Percentiles rank a stretch among this genome's conserved stretches.
These are phyloP conservation scores for Podaxis sp. DNA, from an alignment of 768 basidiomycete species.

Conservation along the genomic window DNA sequence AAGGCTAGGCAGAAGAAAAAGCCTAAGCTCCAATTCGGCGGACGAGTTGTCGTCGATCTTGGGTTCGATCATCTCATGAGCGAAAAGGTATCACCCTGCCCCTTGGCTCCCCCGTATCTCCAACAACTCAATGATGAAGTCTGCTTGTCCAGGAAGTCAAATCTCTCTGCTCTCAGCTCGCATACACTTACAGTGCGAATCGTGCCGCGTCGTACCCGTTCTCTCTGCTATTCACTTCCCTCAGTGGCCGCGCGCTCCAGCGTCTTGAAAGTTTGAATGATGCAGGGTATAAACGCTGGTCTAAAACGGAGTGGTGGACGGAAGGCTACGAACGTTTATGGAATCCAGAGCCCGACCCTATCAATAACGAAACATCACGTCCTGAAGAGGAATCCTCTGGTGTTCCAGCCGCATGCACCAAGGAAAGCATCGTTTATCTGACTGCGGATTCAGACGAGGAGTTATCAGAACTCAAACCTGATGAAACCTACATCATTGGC, in stretches of 20 bases:
- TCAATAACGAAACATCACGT: constrained; percentile 6
- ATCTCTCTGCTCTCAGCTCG: constrained; percentile 86
- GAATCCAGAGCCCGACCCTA: constrained; percentile 27
- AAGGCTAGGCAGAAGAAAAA: constrained; percentile 39
- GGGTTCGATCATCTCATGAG: constrained; percentile 93
- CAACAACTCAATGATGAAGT: constrained; percentile 13
- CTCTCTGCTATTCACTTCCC: constrained; percentile 74
- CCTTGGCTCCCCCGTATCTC: neutral
- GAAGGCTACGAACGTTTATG: constrained; percentile 73
- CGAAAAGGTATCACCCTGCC: constrained; percentile 71
- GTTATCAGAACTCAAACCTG: constrained; percentile 75
- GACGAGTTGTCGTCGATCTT: constrained; percentile 79
- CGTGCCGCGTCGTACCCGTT: constrained; percentile 71
- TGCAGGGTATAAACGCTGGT: constrained; percentile 77
- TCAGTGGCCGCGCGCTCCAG: constrained; percentile 66
- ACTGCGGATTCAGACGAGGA: constrained; percentile 93
- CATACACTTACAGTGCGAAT: constrained; percentile 90
- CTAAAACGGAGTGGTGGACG: constrained; percentile 79
- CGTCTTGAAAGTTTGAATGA: constrained; percentile 65
- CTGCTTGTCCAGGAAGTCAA: constrained; percentile 69
- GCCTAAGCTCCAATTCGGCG: constrained; percentile 47
- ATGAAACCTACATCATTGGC: constrained; percentile 92
- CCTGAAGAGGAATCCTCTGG: constrained; percentile 14
- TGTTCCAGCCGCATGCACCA: constrained; percentile 22
- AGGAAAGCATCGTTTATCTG: constrained; percentile 77